Evolutionary conservation across 768 basidiomycete species (phyloP), one percentile per base, ranked within the genome.

Genomic region (Megacollybia marginata): DNA sequence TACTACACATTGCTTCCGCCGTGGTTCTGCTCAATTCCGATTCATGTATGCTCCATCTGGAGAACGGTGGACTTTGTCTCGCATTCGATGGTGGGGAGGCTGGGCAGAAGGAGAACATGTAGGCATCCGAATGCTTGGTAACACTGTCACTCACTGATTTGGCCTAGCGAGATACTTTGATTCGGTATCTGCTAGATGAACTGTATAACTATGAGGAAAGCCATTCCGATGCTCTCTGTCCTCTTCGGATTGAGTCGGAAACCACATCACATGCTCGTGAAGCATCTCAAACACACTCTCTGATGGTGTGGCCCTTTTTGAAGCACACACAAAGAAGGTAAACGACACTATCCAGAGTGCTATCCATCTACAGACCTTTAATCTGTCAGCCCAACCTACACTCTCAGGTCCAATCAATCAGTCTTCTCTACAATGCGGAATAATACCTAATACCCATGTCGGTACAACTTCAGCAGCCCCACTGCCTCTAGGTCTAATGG

Each of bases 101-200:
- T n/a, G n/a, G n/a, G n/a, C n/a, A n/a, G n/a, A n/a, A n/a, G n/a
- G n/a, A n/a, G n/a, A n/a, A n/a, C n/a, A n/a, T n/a, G n/a, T n/a
- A n/a, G 59, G 59, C 59, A 58, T n/a, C n/a, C n/a, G 9, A 12
- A 15, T 18, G 31, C 15, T 36, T 15, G 12, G 12, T 47, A n/a
- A n/a, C 33, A 5, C 5, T n/a, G n/a, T 16, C 9, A 23, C 57
- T 55, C 40, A 46, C n/a, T n/a, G n/a, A n/a, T n/a, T n/a, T n/a
- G n/a, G n/a, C n/a, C n/a, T n/a, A n/a, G n/a, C n/a, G n/a, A 4
- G 50, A 57, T 35, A 62, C 59, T 1, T 36, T 62, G 12, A 57
- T 60, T 36, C 51, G 54, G 13, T 60, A 62, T 35, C 40, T 61
- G 10, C 51, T 62, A 2, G 60, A 62, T 35, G 57, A 60, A 45